Evolutionary conservation across 2,329 filamentous ascomycete genomes (phyloP).

Genomic region (Penicillium vulpinum): DNA sequence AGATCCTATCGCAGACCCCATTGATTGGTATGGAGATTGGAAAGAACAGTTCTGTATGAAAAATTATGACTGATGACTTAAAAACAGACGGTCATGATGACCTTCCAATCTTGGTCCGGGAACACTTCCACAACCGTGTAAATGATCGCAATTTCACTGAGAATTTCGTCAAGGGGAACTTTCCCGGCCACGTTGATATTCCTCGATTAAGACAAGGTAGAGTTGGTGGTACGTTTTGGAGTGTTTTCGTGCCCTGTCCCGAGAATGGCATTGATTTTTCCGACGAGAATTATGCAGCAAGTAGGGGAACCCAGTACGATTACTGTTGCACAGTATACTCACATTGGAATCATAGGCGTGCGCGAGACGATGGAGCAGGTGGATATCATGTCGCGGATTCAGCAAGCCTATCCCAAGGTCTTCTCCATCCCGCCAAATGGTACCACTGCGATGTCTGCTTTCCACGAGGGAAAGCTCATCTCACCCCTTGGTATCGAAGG

Average conservation of each 20-base stretch:
- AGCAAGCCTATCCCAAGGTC: conserved; percentile 36
- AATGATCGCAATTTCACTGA: conserved; percentile 71
- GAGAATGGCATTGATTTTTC: conserved; percentile 70
- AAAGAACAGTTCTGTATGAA: not conserved
- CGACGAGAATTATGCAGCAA: conserved; percentile 67
- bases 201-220: conserved; percentile 68
- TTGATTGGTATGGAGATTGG: conserved; percentile 46
- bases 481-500: conserved; percentile 82
- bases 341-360: conserved; percentile 24
- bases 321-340: not conserved
- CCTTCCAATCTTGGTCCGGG: conserved; percentile 71
- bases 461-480: conserved; percentile 64
- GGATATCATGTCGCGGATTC: conserved; percentile 38
- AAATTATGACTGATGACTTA: not conserved
- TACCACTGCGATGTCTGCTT: conserved; percentile 61
- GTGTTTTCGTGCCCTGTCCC: conserved; percentile 78
- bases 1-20: conserved; percentile 49
- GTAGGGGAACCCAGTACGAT: conserved; percentile 46
- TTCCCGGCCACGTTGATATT: conserved; percentile 74
- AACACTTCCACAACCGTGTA: conserved; percentile 71
- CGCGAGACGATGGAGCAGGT: conserved; percentile 39
- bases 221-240: conserved; percentile 86
- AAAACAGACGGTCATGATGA: conserved; percentile 85
- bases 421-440: conserved; percentile 62
- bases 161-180: conserved; percentile 68